A percentile compares a stretch with the other conserved stretches of the same genome.
Evolutionary conservation across 2,329 filamentous ascomycete genomes (phyloP).

Genomic region (Sporothrix inflata): DNA sequence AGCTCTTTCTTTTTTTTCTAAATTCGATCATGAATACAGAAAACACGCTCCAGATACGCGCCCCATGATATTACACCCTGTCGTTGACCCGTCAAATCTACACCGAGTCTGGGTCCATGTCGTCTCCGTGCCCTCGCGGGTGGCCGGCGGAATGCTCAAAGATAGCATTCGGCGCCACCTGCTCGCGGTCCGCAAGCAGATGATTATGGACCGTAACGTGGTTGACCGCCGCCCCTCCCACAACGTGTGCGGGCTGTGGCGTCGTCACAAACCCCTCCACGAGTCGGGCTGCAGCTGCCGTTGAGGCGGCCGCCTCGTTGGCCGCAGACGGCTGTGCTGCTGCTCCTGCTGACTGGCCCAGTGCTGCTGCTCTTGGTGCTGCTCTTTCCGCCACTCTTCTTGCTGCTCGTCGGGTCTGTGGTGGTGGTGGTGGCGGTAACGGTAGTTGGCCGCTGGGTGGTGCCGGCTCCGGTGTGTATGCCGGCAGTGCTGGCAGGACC

Average conservation of each 20-base stretch:
- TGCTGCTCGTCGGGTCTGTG: background rate
- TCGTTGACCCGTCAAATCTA: background rate
- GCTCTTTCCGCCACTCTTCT: too few species aligned
- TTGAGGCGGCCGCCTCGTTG: background rate
- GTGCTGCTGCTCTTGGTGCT: background rate
- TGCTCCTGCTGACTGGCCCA: too few species aligned
- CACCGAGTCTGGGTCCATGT: too few species aligned
- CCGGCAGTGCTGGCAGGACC: background rate
- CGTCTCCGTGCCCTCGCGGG: too few species aligned
- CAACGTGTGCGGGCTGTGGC: background rate
- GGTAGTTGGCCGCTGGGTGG: background rate
- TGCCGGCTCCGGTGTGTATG: background rate
- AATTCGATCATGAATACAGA: conserved; percentile 10
- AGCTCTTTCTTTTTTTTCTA: background rate
- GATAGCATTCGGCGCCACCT: background rate
- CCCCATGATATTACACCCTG: background rate
- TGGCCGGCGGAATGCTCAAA: too few species aligned
- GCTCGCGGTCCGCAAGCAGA: background rate
- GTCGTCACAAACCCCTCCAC: background rate
- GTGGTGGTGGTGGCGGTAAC: too few species aligned
- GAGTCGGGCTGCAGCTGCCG: background rate
- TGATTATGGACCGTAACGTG: background rate
- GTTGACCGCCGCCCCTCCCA: background rate
- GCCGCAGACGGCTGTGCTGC: background rate
- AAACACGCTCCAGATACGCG: background rate